These are phyloP conservation scores for Nakaseomyces delphensis DNA, from an alignment of 1,139 yeast species.

Conservation along the genomic window DNA sequence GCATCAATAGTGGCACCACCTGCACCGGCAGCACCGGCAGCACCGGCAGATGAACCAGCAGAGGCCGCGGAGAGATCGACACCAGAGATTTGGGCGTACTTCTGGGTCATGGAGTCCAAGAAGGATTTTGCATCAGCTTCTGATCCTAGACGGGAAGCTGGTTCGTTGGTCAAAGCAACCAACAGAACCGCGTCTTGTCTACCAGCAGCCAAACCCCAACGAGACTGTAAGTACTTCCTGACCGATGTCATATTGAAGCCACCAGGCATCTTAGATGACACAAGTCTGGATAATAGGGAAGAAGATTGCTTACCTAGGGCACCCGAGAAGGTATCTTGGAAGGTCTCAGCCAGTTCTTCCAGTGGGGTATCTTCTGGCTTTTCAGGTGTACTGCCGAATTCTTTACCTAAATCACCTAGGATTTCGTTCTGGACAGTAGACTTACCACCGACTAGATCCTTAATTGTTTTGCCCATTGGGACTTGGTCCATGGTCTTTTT, in stretches of 20 bases:
- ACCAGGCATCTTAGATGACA: conserved; percentile 98
- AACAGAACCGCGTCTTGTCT: conserved; percentile 89
- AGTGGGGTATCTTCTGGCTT: conserved; percentile 98
- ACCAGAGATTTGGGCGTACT: conserved; percentile 79
- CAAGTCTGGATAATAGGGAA: conserved; percentile 79
- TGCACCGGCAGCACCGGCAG: conserved; percentile 50
- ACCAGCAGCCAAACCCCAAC: conserved; percentile 88
- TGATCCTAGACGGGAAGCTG: conserved; percentile 74
- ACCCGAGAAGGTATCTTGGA: conserved; percentile 86
- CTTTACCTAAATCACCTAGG: conserved; percentile 95
- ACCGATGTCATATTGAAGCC: conserved; percentile 90
- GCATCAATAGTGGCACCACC: conserved; percentile 91
- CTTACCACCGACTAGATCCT: conserved; percentile 96
- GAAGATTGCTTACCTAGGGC: conserved; percentile 88
- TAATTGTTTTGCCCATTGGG: conserved; percentile 85
- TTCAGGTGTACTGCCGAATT: conserved; percentile 95
- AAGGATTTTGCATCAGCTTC: conserved; percentile 87
- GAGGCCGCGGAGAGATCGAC: conserved; percentile 64
- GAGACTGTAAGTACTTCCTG: conserved; percentile 79
- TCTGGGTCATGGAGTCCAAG: conserved; percentile 72
- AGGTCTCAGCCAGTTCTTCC: conserved; percentile 87
- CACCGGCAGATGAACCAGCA: conserved; percentile 42
- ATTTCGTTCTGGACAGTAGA: conserved; percentile 98
- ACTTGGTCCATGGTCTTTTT: conserved; percentile 82
- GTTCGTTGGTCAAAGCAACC: conserved; percentile 79